Conservation (phyloP, 805 yeast genomes). For the Torulaspora maleeae region DNA sequence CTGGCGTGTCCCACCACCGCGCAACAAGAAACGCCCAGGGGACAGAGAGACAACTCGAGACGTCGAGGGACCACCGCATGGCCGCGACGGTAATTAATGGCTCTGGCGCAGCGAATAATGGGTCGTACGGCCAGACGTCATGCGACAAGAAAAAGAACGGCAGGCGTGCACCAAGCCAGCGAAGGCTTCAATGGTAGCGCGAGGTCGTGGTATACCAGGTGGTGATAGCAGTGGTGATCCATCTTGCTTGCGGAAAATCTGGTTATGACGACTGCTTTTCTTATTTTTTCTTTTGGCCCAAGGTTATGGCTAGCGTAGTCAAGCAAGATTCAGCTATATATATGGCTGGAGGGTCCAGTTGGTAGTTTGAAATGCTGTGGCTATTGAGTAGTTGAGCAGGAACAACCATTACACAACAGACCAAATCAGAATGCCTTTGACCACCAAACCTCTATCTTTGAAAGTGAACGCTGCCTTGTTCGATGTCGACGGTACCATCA, state of each 20-base stretch:
- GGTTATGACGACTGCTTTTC: background rate
- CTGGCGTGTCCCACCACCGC: background rate
- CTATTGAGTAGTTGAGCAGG: background rate
- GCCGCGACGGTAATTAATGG: no score
- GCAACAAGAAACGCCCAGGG: background rate
- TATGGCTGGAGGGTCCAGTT: slow-evolving; percentile 2
- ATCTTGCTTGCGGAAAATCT: background rate
- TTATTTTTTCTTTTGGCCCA: slow-evolving; percentile 2
- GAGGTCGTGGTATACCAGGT: no score
- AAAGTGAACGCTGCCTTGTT: slow-evolving; percentile 53
- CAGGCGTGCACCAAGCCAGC: no score
- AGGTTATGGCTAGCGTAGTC: background rate
- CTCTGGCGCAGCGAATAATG: no score
- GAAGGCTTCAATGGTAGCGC: no score
- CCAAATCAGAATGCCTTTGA: slow-evolving; percentile 19
- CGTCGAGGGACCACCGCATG: background rate
- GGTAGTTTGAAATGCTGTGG: background rate
- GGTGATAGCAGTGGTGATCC: background rate
- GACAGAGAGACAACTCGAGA: slow-evolving; percentile 1
- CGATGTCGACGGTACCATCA: slow-evolving; percentile 85
- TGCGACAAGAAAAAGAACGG: slow-evolving; percentile 4
- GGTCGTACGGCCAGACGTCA: background rate
- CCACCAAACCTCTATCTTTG: slow-evolving; percentile 32
- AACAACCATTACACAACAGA: background rate
- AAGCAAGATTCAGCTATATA: background rate